Conservation (phyloP, 2,329 filamentous ascomycete species). For the Apiospora marii region DNA sequence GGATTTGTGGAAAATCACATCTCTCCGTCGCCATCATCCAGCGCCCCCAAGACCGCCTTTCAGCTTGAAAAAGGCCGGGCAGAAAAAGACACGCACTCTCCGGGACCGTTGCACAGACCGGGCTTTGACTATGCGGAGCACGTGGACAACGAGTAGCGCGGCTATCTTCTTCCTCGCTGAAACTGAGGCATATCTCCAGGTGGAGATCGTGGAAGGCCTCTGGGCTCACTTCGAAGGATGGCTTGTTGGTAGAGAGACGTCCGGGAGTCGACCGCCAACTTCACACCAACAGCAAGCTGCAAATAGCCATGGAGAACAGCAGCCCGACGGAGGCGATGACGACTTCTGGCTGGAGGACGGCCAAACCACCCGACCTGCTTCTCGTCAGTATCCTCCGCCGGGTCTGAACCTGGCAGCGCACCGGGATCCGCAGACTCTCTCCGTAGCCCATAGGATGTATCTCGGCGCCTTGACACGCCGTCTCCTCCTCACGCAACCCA, state of each 20-base stretch:
- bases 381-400: slow-evolving; percentile 26
- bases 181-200: slow-evolving; percentile 87
- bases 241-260: slow-evolving; percentile 60
- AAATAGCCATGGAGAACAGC: neutral
- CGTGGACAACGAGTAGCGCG: slow-evolving; percentile 90
- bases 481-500: slow-evolving; percentile 69
- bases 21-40: slow-evolving; percentile 79
- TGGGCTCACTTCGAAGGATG: slow-evolving; percentile 83
- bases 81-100: slow-evolving; percentile 65
- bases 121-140: slow-evolving; percentile 73
- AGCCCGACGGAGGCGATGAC: neutral
- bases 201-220: slow-evolving; percentile 82
- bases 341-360: slow-evolving; percentile 23
- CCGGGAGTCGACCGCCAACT: slow-evolving; percentile 29
- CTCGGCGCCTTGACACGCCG: slow-evolving; percentile 72
- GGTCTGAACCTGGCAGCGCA: slow-evolving; percentile 36
- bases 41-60: slow-evolving; percentile 71
- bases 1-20: slow-evolving; percentile 85
- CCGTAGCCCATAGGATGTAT: slow-evolving; percentile 80
- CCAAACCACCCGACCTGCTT: slow-evolving; percentile 24
- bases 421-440: slow-evolving; percentile 86
- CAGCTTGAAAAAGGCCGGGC: slow-evolving; percentile 67
- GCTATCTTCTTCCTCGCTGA: slow-evolving; percentile 90
- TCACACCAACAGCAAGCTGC: slow-evolving; percentile 24
- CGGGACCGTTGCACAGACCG: slow-evolving; percentile 71